Percentiles rank a stretch among this genome's conserved stretches.
These are phyloP conservation scores for Mycena latifolia DNA, from an alignment of 768 basidiomycete genomes.

Conservation along the genomic window DNA sequence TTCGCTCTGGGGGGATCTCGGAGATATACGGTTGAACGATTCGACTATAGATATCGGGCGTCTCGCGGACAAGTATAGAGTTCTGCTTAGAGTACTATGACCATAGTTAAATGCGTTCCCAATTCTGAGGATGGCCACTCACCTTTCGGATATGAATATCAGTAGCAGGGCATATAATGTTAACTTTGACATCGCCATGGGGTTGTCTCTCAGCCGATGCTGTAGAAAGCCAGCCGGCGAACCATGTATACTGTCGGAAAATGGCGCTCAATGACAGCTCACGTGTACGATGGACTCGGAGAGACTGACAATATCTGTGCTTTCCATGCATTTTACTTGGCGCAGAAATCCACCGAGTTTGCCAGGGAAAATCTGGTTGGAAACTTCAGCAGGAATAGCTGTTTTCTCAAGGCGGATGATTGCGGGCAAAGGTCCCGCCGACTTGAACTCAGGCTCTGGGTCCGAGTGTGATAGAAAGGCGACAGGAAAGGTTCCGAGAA, in stretches of 20 bases:
- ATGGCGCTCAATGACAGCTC: not conserved
- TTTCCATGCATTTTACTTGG: conserved; percentile 62
- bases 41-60: conserved; percentile 77
- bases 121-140: conserved; percentile 1
- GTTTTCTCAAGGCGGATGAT: conserved; percentile 87
- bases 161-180: conserved; percentile 89
- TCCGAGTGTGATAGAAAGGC: conserved; percentile 28
- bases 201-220: conserved; percentile 50
- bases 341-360: conserved; percentile 50
- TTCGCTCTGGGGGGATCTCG: conserved; percentile 80
- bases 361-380: conserved; percentile 51
- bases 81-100: conserved; percentile 82
- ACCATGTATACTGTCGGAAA: conserved; percentile 78
- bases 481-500: conserved; percentile 76
- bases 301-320: conserved; percentile 76
- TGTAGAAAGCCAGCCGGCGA: conserved; percentile 74
- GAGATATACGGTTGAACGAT: conserved; percentile 86
- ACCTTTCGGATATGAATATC: conserved; percentile 92
- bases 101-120: not conserved
- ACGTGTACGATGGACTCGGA: not conserved
- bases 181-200: conserved; percentile 81
- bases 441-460: too few relatives aligned
- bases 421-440: conserved; percentile 54
- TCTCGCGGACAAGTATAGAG: conserved; percentile 82
- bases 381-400: conserved; percentile 63